These are phyloP conservation scores for Iris pallida DNA, from an alignment of 116 monocot species.

Conservation along the genomic window DNA sequence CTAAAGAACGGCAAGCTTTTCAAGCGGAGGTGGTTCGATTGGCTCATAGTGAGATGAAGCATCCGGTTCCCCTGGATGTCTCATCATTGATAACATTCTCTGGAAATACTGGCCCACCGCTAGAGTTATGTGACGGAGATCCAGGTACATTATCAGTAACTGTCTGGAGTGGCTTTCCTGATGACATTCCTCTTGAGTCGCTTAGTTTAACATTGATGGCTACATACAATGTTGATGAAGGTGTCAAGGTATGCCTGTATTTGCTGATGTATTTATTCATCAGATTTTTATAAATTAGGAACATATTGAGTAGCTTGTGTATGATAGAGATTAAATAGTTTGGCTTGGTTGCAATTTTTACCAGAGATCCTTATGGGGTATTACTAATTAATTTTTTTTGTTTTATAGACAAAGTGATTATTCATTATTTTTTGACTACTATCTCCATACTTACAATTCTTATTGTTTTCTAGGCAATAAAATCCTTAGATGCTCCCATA, in stretches of 20 bases:
- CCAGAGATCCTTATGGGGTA: no score
- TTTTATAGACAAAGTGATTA: no score
- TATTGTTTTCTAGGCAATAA: constrained; percentile 59
- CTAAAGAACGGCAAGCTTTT: constrained; percentile 80
- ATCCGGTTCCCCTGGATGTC: constrained; percentile 93
- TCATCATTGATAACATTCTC: constrained; percentile 91
- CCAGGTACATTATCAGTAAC: constrained; percentile 78
- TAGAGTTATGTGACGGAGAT: constrained; percentile 90
- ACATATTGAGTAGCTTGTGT: no score
- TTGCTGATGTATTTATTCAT: background rate
- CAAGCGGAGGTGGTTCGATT: constrained; percentile 88
- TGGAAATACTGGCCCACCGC: constrained; percentile 81
- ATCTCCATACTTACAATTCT: background rate
- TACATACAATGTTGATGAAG: constrained; percentile 79
- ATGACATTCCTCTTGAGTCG: constrained; percentile 85
- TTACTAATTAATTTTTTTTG: no score
- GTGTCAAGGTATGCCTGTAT: constrained; percentile 63
- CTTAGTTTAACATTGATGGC: constrained; percentile 78
- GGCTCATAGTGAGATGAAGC: constrained; percentile 88
- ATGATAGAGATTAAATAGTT: no score
- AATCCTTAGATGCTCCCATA: constrained; percentile 45
- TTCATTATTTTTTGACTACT: no score
- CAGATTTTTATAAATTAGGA: no score
- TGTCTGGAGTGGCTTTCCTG: constrained; percentile 98
- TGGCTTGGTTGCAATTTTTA: no score